Evolutionary conservation across 1,139 yeast genomes (phyloP), one percentile per base, ranked within the genome.

Genomic region (Saccharomyces hybrid): DNA sequence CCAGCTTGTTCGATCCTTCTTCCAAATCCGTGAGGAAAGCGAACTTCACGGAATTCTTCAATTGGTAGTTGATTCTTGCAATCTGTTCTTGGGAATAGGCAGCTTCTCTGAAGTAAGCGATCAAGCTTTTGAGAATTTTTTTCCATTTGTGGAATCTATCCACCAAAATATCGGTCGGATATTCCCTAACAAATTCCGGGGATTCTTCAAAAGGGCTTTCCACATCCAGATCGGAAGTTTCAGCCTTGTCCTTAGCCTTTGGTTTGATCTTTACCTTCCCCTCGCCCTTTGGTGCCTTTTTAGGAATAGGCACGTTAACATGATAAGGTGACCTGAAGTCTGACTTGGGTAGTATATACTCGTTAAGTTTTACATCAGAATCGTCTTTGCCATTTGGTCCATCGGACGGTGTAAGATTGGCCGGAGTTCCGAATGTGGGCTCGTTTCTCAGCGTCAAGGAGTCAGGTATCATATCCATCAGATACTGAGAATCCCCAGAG

Each of bases 81-180:
- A 81, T 82, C 60, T 84, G 86, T 64, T 83, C 86, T 62, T 83
- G 84, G 31, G 85, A 83, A 53, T 82, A 73, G 7, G 82, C 74
- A 49, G 83, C 75, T 60, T 84, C 88, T 55, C 78, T 79, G 59
- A 82, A 77, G 67, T 86, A 86, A 59, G 76, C 74, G 41, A 81
- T 74, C 58, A 85, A 66, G 16, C 86, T 81, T 60, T 82, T 82
- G 57, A 86, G 76, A 58, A 86, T 78, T 67, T 79, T 79, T 63
- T 84, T 82, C 88, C 90, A 86, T 53, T 79, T 77, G 57, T 82
- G 81, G 69, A 86, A 85, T 62, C 86, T 75, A 53, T 75, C 78
- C 52, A 69, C 66, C 16, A 74, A 56, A 3, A 70, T 61, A 52
- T 71, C 72, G 6, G 75, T 73, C 19, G 75, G 76, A 50, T 60